Base-by-base conservation (phyloP, 208 protist species). In the Trypanosoma theileri region DNA sequence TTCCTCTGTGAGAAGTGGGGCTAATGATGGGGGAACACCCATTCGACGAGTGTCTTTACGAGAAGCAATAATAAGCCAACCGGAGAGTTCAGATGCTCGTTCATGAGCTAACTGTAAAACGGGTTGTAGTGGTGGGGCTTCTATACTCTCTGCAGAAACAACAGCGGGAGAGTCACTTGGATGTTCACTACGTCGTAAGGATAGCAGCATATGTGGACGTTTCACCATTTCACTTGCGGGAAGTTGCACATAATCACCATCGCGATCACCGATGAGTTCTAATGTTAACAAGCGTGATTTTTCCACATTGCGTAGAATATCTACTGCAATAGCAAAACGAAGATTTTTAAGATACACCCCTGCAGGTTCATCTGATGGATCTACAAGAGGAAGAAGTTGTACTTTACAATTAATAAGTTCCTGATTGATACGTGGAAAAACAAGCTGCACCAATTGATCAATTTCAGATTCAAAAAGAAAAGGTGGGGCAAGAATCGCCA, bases 391-490 rank as follows among this genome's bases (percentile, higher is more conserved):
- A 48, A 73, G 44, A 19, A 95, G 67, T 8, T 79, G 16, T 16
- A 92, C 44, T 1, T 71, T 72, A 24, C 74, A 60, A 0, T 56
- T 10, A 8, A 79, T 52, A 42, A 93, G 75, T 65, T 91, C 79
- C 7, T 75, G 48, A 71, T 96, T 96, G 7, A 96, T 65, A 17
- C 69, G 66, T 1, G 84, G 90, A 52, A 96, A 92, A 13, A 96
- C 79, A 4, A 77, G 40, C 9, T 69, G 28, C 26, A 82, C 45
- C 12, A 96, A 76, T 16, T 89, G 46, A 19, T 77, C 55, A 9
- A 90, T 46, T 63, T 96, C 90, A 0, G 81, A 91, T n/a, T 85
- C 74, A 62, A 96, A 96, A 10, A 96, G 75, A 50, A 75, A 71
- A 6, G 81, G 82, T n/a, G 87, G 83, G 50, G 84, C 83, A 3